Evolutionary conservation across 129 eudicot genomes (phyloP).

Genomic region (Tagetes erecta): DNA sequence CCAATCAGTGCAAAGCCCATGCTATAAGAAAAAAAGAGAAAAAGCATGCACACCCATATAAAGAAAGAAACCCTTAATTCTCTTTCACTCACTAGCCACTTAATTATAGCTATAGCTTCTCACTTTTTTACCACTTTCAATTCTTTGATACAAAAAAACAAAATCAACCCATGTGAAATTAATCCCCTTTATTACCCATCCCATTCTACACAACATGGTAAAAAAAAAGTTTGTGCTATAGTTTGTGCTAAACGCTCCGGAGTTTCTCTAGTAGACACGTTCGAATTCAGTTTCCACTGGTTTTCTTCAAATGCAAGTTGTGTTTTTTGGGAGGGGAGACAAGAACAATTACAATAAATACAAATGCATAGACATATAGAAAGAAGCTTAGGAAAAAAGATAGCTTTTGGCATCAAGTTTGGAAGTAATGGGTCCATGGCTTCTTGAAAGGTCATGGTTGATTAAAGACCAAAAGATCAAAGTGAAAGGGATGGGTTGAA

Average conservation of each 20-base stretch:
- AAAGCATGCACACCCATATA: conserved; percentile 39
- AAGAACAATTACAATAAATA: conserved; percentile 29
- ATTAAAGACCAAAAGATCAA: conserved; percentile 60
- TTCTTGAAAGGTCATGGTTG: conserved; percentile 44
- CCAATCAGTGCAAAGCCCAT: conserved; percentile 58
- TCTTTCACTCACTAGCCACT: conserved; percentile 39
- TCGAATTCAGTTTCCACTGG: too few relatives aligned
- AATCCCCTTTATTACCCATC: conserved; percentile 29
- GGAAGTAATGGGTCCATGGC: conserved; percentile 33
- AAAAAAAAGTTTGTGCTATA: too few relatives aligned
- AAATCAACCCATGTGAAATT: conserved; percentile 62
- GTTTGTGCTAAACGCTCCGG: too few relatives aligned
- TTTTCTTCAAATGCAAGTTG: too few relatives aligned
- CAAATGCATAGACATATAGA: conserved; percentile 31
- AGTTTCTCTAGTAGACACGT: neutral
- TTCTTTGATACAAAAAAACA: conserved; percentile 38
- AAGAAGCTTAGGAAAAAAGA: conserved; percentile 11
- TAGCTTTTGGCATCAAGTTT: conserved; percentile 44
- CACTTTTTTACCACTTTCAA: conserved; percentile 32
- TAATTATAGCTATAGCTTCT: conserved; percentile 38
- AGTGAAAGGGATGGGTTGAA: conserved; percentile 48
- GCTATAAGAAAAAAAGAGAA: conserved; percentile 30
- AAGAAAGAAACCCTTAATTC: conserved; percentile 28
- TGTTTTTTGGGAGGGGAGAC: neutral
- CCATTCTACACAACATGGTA: conserved; percentile 27